A percentile compares a stretch with the other conserved stretches of the same genome.
Evolutionary conservation across 768 basidiomycete genomes (phyloP).

Genomic region (Suillus ampliporus): DNA sequence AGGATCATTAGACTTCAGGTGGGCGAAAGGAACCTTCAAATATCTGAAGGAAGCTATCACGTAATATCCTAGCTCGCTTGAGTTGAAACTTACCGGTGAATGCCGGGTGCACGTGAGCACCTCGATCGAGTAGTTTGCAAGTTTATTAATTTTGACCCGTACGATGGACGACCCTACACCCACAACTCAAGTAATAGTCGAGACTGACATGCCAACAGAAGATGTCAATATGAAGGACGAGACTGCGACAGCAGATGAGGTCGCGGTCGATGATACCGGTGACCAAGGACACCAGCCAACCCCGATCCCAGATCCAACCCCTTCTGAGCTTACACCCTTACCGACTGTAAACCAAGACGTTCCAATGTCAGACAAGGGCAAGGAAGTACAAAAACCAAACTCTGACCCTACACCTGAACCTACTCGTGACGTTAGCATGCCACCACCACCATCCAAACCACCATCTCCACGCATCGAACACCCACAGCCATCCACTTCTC

Average conservation of each 20-base stretch:
- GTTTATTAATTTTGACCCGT: not conserved
- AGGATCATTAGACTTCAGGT: too few species aligned
- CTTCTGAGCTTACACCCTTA: not conserved
- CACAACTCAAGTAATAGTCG: not conserved
- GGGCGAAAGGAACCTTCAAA: too few species aligned
- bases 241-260: not conserved
- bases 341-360: conserved; percentile 1
- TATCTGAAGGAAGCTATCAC: too few species aligned
- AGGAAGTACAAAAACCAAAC: conserved; percentile 10
- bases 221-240: conserved; percentile 8
- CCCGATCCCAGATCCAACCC: conserved; percentile 4
- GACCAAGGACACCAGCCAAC: not conserved
- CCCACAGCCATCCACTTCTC: conserved; percentile 21
- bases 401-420: conserved; percentile 10
- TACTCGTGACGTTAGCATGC: conserved; percentile 34
- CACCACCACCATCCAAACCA: conserved; percentile 8
- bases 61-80: too few species aligned
- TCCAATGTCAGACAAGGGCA: conserved; percentile 8
- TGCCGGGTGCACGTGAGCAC: conserved; percentile 1
- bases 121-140: not conserved
- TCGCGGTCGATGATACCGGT: not conserved
- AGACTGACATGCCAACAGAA: not conserved
- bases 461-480: conserved; percentile 11
- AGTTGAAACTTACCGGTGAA: too few species aligned
- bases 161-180: not conserved